Percentiles rank a stretch among this genome's conserved stretches.
phyloP scores from a whole-genome alignment of 345 rosid genomes.

The Lenwebbia sp. region DNA sequence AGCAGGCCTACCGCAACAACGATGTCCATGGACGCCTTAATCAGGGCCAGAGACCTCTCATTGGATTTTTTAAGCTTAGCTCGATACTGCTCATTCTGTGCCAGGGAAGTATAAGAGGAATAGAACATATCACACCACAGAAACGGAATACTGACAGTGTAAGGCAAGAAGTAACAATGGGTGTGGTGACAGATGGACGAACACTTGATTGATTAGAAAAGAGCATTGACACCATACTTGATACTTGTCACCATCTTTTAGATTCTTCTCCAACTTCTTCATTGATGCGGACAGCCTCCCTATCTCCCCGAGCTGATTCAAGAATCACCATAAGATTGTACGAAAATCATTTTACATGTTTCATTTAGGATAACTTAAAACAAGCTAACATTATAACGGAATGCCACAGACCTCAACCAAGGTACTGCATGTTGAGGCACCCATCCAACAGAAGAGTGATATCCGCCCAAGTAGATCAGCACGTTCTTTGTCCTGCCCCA shows the following conservation, averaged over 20 bases:
- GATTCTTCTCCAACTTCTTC: conserved; percentile 75
- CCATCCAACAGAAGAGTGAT: conserved; percentile 85
- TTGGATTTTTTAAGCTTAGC: conserved; percentile 76
- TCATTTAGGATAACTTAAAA: not conserved
- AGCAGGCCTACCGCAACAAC: conserved; percentile 82
- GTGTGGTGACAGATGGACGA: not conserved
- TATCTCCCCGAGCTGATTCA: conserved; percentile 64
- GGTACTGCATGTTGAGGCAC: conserved; percentile 62
- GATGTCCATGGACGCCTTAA: conserved; percentile 75
- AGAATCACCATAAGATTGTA: not conserved
- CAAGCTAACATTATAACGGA: not conserved
- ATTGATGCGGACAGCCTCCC: conserved; percentile 69
- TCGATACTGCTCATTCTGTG: conserved; percentile 61
- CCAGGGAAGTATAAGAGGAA: not conserved
- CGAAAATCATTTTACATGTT: not conserved
- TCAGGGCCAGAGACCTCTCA: conserved; percentile 67
- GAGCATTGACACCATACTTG: conserved; percentile 25
- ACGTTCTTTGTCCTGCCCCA: conserved; percentile 67
- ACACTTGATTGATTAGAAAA: not conserved
- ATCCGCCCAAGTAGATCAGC: conserved; percentile 71
- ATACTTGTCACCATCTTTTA: conserved; percentile 47
- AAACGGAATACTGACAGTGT: not conserved
- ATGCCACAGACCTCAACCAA: conserved; percentile 73
- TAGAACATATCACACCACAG: not conserved
- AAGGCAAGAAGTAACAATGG: not conserved